These are phyloP conservation scores for Pisolithus sp. DNA, from an alignment of 768 basidiomycete species.

Conservation along the genomic window DNA sequence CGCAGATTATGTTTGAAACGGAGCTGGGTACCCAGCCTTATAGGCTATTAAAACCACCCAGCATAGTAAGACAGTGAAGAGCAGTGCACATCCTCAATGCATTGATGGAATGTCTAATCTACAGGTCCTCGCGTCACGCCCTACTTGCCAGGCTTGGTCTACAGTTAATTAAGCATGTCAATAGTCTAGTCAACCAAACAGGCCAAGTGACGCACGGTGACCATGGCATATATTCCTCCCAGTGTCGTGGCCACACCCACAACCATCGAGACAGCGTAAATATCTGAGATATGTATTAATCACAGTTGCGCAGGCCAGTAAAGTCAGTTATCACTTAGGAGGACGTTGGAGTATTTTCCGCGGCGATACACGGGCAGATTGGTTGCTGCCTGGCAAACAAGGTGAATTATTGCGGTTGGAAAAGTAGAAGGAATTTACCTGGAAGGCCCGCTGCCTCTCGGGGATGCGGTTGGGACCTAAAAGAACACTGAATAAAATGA, in stretches of 20 bases:
- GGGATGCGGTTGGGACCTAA: conserved; percentile 59
- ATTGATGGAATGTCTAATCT: background rate
- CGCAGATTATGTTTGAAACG: background rate
- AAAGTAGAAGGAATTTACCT: conserved; percentile 37
- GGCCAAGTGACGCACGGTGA: conserved; percentile 30
- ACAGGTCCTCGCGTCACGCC: conserved; percentile 6
- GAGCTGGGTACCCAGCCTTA: background rate
- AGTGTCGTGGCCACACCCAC: conserved; percentile 49
- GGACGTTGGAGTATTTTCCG: conserved; percentile 54
- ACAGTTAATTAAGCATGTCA: background rate
- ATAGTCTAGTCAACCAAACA: background rate
- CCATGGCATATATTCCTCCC: conserved; percentile 44
- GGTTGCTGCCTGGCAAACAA: conserved; percentile 27
- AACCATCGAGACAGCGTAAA: conserved; percentile 48
- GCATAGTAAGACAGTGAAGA: background rate
- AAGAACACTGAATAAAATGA: conserved; percentile 1
- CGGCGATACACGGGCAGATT: conserved; percentile 53
- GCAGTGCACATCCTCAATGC: background rate
- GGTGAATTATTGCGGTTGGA: conserved; percentile 5
- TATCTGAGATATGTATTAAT: conserved; percentile 32
- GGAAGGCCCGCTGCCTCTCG: conserved; percentile 59
- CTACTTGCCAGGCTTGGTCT: conserved; percentile 27
- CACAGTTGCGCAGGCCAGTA: background rate
- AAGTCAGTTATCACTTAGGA: conserved; percentile 43
- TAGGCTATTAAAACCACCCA: background rate